Conservation (phyloP, 2,329 filamentous ascomycete genomes). For the Parastagonospora avenae region DNA sequence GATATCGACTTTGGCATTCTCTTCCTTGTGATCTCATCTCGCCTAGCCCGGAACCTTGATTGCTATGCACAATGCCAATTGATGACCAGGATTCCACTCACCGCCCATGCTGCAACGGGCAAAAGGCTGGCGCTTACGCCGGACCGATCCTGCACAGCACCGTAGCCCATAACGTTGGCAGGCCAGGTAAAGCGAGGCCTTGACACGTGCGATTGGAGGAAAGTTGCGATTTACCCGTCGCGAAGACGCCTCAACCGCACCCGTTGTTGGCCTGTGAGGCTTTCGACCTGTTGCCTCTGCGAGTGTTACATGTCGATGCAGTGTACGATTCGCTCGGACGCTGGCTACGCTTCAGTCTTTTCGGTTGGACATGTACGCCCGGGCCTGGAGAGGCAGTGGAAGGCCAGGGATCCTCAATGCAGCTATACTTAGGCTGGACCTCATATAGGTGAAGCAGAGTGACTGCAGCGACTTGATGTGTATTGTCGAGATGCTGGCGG, state of each 20-base stretch:
- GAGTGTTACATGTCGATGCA: not conserved
- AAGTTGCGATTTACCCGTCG: not conserved
- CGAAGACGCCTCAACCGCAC: slow-evolving; percentile 2
- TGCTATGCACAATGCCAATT: not conserved
- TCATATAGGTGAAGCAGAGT: not conserved
- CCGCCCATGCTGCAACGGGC: slow-evolving; percentile 5
- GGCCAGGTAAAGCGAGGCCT: not conserved
- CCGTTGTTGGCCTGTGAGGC: not conserved
- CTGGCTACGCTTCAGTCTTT: no score
- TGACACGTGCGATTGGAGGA: not conserved
- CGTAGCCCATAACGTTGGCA: not conserved
- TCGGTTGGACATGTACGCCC: no score
- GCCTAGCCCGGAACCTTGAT: not conserved
- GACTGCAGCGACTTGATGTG: not conserved
- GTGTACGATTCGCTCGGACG: no score
- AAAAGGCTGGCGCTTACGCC: not conserved
- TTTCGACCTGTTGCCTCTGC: no score
- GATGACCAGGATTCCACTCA: slow-evolving; percentile 2
- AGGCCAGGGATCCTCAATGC: not conserved
- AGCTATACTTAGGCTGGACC: slow-evolving; percentile 3
- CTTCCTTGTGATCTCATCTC: no score
- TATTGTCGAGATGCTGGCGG: not conserved
- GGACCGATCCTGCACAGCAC: not conserved
- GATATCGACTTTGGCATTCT: slow-evolving; percentile 16
- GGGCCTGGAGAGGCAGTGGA: not conserved